These are phyloP conservation scores for Bryoerythrophyllum caledonicum DNA, from an alignment of 225 moss, liverwort and hornwort species.

Conservation along the genomic window DNA sequence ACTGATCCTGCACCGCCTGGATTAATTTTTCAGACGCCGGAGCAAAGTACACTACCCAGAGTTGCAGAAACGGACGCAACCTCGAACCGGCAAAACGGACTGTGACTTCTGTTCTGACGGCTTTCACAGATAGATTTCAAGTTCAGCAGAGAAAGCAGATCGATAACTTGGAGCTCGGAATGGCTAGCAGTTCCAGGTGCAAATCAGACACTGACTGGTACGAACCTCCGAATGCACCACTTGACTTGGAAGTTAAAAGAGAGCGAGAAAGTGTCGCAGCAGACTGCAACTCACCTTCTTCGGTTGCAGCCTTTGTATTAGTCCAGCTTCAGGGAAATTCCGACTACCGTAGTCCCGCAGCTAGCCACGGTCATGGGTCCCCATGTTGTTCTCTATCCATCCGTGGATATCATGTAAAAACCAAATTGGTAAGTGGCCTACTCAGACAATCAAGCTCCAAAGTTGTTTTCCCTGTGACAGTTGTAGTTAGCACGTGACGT, in stretches of 20 bases:
- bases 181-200: constrained; percentile 4
- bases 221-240: constrained; percentile 1
- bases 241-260: constrained; percentile 10
- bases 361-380: neutral
- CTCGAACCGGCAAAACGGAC: neutral
- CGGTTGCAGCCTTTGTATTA: neutral
- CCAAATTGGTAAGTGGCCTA: neutral
- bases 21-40: neutral
- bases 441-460: neutral
- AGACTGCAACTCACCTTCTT: neutral
- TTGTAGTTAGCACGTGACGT: constrained; percentile 7
- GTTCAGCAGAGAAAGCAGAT: neutral
- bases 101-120: neutral
- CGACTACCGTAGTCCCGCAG: no score
- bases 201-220: neutral
- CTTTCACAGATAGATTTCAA: neutral
- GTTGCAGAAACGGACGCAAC: neutral
- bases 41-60: neutral
- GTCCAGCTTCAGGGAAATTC: neutral
- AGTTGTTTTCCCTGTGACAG: neutral
- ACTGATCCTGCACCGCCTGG: neutral
- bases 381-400: neutral
- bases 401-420: neutral
- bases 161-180: constrained; percentile 3
- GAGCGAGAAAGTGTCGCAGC: constrained; percentile 25